Evolutionary conservation across 495 filamentous ascomycete species (phyloP).

Genomic region (Neurospora discreta): DNA sequence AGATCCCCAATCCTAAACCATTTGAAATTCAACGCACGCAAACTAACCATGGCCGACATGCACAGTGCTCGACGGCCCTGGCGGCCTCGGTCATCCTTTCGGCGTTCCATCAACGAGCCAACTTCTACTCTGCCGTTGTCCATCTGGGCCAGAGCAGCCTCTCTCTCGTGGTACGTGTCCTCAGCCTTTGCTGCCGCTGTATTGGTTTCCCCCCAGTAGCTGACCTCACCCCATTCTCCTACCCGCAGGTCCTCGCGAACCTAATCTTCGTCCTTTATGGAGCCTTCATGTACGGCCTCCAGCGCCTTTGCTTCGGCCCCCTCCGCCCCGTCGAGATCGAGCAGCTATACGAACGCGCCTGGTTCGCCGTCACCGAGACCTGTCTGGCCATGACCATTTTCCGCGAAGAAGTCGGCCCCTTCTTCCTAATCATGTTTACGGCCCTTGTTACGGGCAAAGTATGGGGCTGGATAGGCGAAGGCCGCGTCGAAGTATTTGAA

Average conservation of each 20-base stretch:
- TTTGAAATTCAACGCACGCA: too few species aligned
- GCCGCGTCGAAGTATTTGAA: slow-evolving; percentile 85
- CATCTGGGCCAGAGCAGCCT: slow-evolving; percentile 93
- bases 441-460: slow-evolving; percentile 86
- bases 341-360: slow-evolving; percentile 92
- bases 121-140: slow-evolving; percentile 95
- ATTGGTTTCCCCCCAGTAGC: neutral
- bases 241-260: slow-evolving; percentile 71
- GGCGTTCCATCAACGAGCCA: slow-evolving; percentile 86
- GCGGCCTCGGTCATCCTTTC: slow-evolving; percentile 74
- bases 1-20: neutral
- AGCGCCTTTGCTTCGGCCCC: slow-evolving; percentile 81
- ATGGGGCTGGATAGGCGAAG: slow-evolving; percentile 96
- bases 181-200: too few species aligned
- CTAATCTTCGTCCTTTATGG: slow-evolving; percentile 66
- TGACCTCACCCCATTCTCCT: neutral
- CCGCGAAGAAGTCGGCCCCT: slow-evolving; percentile 82
- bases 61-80: slow-evolving; percentile 61
- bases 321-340: slow-evolving; percentile 91
- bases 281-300: slow-evolving; percentile 71
- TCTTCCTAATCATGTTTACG: slow-evolving; percentile 94
- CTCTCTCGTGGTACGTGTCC: slow-evolving; percentile 66
- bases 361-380: slow-evolving; percentile 95
- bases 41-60: slow-evolving; percentile 6
- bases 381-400: slow-evolving; percentile 99